Base-by-base conservation (phyloP, 73 alveolate species). In the Blepharisma japonicum region DNA sequence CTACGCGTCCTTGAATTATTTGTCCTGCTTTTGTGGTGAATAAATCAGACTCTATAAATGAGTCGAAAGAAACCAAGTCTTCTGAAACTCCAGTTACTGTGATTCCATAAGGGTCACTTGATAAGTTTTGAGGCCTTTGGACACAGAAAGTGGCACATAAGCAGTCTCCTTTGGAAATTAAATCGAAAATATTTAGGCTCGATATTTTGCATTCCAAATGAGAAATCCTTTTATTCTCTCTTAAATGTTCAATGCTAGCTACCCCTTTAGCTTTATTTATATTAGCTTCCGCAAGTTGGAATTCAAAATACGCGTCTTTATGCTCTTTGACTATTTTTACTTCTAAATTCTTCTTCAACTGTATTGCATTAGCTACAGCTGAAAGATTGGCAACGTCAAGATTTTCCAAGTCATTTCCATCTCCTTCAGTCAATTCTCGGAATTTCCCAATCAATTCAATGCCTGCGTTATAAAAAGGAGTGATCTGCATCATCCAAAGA, bases 1-100 rank as follows among this genome's bases (percentile, higher is more conserved):
- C 23, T 0, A 4, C 3, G 11, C 23, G 47, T 14, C 74, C 74
- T 2, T 14, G 38, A 25, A 61, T 61, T 2, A 61, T 61, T 25
- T 61, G 74, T 20, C 74, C 74, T 18, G 74, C 74, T 61, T 61
- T 61, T 25, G 74, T 61, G n/a, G 14, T 39, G 46, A 61, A 61
- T 9, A 61, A 25, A 8, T 61, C 23, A 11, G 74, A 61, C 47
- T 61, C 23, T 14, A 61, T n/a, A 39, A 61, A 61, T 2, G 18
- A 14, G 23, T 61, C 74, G 23, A 14, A 39, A 25, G 74, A 61
- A 20, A 61, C 48, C 39, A 61, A 48, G 18, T 14, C n/a, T 1
- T 0, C 14, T 8, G 14, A 14, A 8, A 61, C 74, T 8, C 23
- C 18, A 2, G 18, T 61, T 20, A 61, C 23, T 25, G 14, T 5